Evolutionary conservation across 768 basidiomycete genomes (phyloP).

Genomic region (Serpula lacrymans): DNA sequence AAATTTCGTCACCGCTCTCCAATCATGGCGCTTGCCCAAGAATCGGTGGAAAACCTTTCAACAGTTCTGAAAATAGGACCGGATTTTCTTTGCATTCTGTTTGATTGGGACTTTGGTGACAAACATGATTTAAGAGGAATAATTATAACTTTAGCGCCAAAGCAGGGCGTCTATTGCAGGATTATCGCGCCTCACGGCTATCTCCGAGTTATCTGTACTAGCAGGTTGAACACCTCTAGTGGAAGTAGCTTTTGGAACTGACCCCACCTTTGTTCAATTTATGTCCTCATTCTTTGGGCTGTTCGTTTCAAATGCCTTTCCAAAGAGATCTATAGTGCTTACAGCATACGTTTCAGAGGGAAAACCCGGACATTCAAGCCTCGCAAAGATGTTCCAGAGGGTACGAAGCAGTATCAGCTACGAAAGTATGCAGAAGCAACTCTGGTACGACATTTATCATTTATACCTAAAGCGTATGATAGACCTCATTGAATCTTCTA

Average conservation of each 20-base stretch:
- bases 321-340: conserved; percentile 3
- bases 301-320: conserved; percentile 42
- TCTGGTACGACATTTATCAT: conserved; percentile 44
- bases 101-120: no score
- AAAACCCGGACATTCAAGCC: conserved; percentile 97
- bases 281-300: conserved; percentile 92
- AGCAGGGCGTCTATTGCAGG: conserved; percentile 3
- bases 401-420: conserved; percentile 96
- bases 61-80: no score
- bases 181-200: conserved; percentile 1
- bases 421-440: conserved; percentile 98
- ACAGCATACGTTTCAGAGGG: conserved; percentile 56
- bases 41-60: no score
- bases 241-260: conserved; percentile 1
- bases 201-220: conserved; percentile 1
- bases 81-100: no score
- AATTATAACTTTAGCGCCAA: no score
- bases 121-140: no score
- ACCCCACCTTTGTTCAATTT: conserved; percentile 7
- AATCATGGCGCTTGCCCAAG: no score
- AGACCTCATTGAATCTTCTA: conserved; percentile 24
- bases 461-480: neutral
- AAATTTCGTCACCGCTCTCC: no score
- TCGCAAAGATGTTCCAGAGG: conserved; percentile 90
- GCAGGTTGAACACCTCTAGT: no score